Conservation (phyloP, 805 yeast genomes). For the Maudiozyma bulderi region DNA sequence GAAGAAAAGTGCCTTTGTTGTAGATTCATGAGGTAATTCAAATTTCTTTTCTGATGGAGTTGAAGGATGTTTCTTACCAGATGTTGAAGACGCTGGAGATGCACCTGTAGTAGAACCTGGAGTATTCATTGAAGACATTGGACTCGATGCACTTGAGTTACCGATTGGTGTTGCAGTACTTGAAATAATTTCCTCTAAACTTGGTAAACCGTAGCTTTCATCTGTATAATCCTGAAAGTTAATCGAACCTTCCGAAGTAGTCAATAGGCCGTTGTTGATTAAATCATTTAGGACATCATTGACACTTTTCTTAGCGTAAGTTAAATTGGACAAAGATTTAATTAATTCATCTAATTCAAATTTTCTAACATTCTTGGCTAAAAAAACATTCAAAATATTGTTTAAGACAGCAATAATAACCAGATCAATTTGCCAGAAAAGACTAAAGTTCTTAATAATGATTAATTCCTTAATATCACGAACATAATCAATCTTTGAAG, state of each 20-base stretch:
- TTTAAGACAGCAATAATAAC: constrained; percentile 30
- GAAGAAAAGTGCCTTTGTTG: constrained; percentile 33
- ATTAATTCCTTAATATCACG: constrained; percentile 36
- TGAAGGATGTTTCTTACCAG: neutral
- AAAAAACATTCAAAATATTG: constrained; percentile 26
- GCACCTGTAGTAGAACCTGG: constrained; percentile 5
- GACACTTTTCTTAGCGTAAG: constrained; percentile 26
- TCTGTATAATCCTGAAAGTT: constrained; percentile 22
- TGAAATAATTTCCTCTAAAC: constrained; percentile 21
- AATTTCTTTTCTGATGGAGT: constrained; percentile 23
- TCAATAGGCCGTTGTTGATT: constrained; percentile 23
- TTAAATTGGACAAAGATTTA: constrained; percentile 26
- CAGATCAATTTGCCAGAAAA: constrained; percentile 38
- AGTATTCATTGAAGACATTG: constrained; percentile 7
- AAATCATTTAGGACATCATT: constrained; percentile 22
- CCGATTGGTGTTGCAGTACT: neutral
- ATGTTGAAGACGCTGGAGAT: constrained; percentile 3
- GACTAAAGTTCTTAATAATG: constrained; percentile 39
- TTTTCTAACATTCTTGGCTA: constrained; percentile 35
- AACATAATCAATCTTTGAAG: constrained; percentile 29
- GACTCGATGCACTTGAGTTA: neutral
- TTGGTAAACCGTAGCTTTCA: constrained; percentile 26
- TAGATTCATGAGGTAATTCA: constrained; percentile 33
- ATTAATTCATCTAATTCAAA: constrained; percentile 33
- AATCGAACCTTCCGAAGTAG: constrained; percentile 24